Evolutionary conservation across 257 asterid genomes (phyloP).

Genomic region (Gentiana macrophylla): DNA sequence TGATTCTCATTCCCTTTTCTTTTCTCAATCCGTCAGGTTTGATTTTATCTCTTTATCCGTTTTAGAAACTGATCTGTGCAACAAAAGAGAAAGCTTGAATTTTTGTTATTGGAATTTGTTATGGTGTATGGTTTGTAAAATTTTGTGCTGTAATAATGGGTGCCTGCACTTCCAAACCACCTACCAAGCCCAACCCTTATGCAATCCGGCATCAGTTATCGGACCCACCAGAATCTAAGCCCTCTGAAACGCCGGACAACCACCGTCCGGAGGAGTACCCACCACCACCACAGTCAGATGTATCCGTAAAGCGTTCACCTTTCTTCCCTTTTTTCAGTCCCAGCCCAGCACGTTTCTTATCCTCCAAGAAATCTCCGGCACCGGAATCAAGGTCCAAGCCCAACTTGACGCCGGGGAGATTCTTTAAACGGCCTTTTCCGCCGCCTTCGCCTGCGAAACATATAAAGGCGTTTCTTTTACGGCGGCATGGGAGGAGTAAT

Average conservation of each 20-base stretch:
- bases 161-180: constrained; percentile 42
- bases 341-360: constrained; percentile 20
- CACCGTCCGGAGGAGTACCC: too few species aligned
- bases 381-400: too few species aligned
- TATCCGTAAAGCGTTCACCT: constrained; percentile 11
- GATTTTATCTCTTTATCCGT: too few species aligned
- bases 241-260: constrained; percentile 12
- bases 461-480: constrained; percentile 28
- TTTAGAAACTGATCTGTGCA: too few species aligned
- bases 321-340: constrained; percentile 27
- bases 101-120: too few species aligned
- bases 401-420: constrained; percentile 27
- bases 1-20: too few species aligned
- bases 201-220: constrained; percentile 11
- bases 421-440: constrained; percentile 30
- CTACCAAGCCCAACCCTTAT: constrained; percentile 43
- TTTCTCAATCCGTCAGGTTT: too few species aligned
- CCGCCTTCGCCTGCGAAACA: constrained; percentile 63
- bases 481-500: constrained; percentile 26
- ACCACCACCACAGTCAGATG: neutral
- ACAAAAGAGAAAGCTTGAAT: too few species aligned
- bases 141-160: constrained; percentile 34
- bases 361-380: constrained; percentile 32
- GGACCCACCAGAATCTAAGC: constrained; percentile 4
- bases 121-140: too few species aligned